A percentile compares a stretch with the other conserved stretches of the same genome.
Evolutionary conservation across 345 rosid genomes (phyloP).

Genomic region (Raphanus raphanistrum): DNA sequence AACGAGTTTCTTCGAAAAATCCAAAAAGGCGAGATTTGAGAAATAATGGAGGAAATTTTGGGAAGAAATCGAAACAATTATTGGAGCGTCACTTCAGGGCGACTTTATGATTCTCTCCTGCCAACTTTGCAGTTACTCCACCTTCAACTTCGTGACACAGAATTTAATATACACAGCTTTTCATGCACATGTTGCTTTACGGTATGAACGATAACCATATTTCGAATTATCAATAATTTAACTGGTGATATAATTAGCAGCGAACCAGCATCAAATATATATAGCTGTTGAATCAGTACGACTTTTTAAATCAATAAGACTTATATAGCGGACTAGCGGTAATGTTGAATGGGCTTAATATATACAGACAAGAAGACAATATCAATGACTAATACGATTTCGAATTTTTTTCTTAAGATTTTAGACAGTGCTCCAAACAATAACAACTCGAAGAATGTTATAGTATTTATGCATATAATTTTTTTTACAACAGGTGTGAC

Average conservation of each 20-base stretch:
- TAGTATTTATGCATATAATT: too few species aligned
- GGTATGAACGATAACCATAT: not conserved
- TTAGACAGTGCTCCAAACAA: not conserved
- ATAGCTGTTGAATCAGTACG: not conserved
- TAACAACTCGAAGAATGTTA: not conserved
- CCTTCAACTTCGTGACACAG: slow-evolving; percentile 32
- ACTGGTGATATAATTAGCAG: not conserved
- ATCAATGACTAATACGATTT: not conserved
- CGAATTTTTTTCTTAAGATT: not conserved
- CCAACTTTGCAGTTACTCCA: slow-evolving; percentile 36
- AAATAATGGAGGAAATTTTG: slow-evolving; percentile 7
- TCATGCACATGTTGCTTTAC: not conserved
- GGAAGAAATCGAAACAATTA: slow-evolving; percentile 32
- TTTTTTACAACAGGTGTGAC: not conserved
- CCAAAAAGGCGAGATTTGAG: slow-evolving; percentile 26
- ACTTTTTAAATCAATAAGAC: not conserved
- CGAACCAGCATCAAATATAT: not conserved
- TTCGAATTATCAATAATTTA: not conserved
- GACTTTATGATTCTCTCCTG: slow-evolving; percentile 36
- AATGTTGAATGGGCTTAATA: not conserved
- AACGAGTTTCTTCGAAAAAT: slow-evolving; percentile 29
- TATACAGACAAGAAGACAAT: not conserved
- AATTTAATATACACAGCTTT: slow-evolving; percentile 31
- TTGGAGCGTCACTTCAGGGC: slow-evolving; percentile 43
- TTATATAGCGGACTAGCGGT: not conserved